Base-by-base conservation (phyloP, 2,329 filamentous ascomycete species). In the Dendrostoma leiphaemia region DNA sequence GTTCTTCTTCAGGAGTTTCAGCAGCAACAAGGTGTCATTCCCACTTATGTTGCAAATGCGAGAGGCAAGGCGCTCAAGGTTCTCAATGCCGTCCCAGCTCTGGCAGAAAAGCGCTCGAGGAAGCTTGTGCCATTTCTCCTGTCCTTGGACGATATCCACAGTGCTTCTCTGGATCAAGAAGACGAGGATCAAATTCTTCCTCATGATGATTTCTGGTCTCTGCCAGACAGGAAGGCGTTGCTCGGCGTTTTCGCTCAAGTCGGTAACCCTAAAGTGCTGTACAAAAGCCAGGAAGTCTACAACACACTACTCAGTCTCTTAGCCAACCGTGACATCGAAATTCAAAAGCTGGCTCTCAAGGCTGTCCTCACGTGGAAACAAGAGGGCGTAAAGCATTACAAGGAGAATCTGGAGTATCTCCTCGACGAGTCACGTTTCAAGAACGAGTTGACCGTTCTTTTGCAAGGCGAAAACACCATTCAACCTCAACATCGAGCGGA, bases 351-450 rank as follows among this genome's bases (percentile, higher is more conserved):
- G 43, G 86, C 91, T 0, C 78, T 99, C 32, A 92, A 91, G 68
- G 89, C 88, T 8, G 82, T 99, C 7, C 78, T 97, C 49, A 84
- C 91, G 0, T 99, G 94, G 93, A 97, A 96, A 68, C 83, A 89
- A 54, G 79, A 86, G 2, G 84, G 81, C 8, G 77, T 99, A 47
- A 81, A 80, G 56, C 80, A 85, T 1, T 96, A 97, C 65, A 84
- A 91, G 63, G 91, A 97, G 62, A 90, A 92, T 62, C 72, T 99
- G 23, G 81, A 91, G 58, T 92, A 91, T 62, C 77, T 99, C 2
- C 81, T 97, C 8, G 94, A 99, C 61, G 94, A 97, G 59, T 86
- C 89, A 23, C 83, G 90, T 46, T 96, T 97, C 72, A 90, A 91
- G 65, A 94, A 97, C 64, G 93, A 97, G 67, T 80, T 99, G n/a